Percentiles rank a stretch among this genome's conserved stretches.
These are phyloP conservation scores for Phalaenopsis equestris DNA, from an alignment of 106 monocot genomes.

Conservation along the genomic window DNA sequence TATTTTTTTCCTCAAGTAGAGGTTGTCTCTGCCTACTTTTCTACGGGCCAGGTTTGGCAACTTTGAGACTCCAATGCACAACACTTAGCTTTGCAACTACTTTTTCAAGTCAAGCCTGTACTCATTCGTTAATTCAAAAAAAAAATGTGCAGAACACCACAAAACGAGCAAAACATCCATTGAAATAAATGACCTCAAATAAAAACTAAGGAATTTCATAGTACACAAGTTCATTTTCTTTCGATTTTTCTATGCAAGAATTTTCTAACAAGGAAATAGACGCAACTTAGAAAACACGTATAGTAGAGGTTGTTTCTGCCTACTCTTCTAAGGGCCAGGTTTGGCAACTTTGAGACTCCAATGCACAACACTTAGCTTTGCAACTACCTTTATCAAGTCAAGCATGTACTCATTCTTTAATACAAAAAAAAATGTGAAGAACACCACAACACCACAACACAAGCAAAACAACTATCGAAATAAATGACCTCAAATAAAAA, in stretches of 20 bases:
- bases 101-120: conserved; percentile 69
- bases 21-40: conserved; percentile 51
- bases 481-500: too few relatives aligned
- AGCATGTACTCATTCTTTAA: conserved; percentile 58
- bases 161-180: conserved; percentile 6
- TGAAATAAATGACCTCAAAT: too few relatives aligned
- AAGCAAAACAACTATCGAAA: too few relatives aligned
- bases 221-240: too few relatives aligned
- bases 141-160: too few relatives aligned
- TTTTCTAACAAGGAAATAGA: too few relatives aligned
- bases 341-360: conserved; percentile 63
- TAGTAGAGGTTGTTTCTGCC: conserved; percentile 17
- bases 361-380: conserved; percentile 49
- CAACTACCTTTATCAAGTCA: conserved; percentile 61
- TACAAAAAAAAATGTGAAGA: too few relatives aligned
- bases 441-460: too few relatives aligned
- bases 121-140: conserved; percentile 35
- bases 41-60: conserved; percentile 69
- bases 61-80: conserved; percentile 57
- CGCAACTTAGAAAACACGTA: too few relatives aligned
- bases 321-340: conserved; percentile 72
- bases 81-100: conserved; percentile 48
- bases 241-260: too few relatives aligned
- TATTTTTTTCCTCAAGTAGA: too few relatives aligned
- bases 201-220: too few relatives aligned